Base-by-base conservation (phyloP, 2,329 filamentous ascomycete genomes). In the Trichophyton rubrum region DNA sequence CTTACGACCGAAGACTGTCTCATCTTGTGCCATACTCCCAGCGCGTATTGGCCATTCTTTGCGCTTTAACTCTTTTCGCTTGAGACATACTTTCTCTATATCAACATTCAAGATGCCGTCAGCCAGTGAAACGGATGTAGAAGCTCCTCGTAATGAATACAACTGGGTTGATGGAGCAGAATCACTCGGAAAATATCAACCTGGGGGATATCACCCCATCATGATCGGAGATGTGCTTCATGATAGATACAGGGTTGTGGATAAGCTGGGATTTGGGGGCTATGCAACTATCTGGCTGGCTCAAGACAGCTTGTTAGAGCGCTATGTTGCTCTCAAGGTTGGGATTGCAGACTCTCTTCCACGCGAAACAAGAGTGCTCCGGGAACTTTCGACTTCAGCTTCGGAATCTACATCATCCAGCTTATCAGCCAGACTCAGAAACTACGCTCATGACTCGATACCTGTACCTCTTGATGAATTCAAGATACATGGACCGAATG, bases 231-330 rank as follows among this genome's bases (percentile, higher is more conserved):
- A 73, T 11, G 38, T 69, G 3, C 64, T 73, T 1, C 62, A 70
- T 38, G 62, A 65, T 20, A 61, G 72, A 43, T 77, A 77, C 59
- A 68, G 65, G 4, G 68, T 78, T 47, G 67, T 72, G 1, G 73
- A 75, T 17, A 77, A 78, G 63, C 67, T 78, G 4, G 75, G 74
- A 0, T 75, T 69, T 65, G 75, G 76, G 6, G 68, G 68, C 3
- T 75, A 71, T 63, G 77, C 74, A 3, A 77, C 73, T 0, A 70
- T 76, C 51, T 78, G 73, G 74, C 64, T 77, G 59, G 73, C 73
- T 6, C 69, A 63, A 3, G 74, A 78, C 58, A 66, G 61, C 56
- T 58, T 57, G 0, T 2, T 60, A 0, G 58, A 66, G 2, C 61
- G 40, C 13, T 72, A 72, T 61, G 68, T 72, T 61, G 69, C 69